phyloP scores from a whole-genome alignment of 2,329 filamentous ascomycete genomes.

The Raffaelea deltoideospora region DNA sequence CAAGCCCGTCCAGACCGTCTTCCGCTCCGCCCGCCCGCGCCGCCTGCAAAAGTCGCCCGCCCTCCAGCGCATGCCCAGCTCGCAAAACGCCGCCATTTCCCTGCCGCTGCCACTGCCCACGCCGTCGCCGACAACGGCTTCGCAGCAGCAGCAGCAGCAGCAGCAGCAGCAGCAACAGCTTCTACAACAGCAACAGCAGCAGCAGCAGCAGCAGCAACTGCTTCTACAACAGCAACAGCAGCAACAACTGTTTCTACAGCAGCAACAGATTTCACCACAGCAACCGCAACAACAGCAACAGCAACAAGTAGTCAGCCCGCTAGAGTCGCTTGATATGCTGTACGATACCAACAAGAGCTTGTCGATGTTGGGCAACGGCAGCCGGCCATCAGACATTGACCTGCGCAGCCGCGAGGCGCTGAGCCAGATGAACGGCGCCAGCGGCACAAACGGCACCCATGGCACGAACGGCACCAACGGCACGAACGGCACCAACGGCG shows the following conservation, averaged over 20 bases:
- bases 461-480: too few species aligned
- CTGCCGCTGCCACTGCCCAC: conserved; percentile 16
- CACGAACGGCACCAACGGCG: too few species aligned
- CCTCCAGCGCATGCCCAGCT: conserved; percentile 58
- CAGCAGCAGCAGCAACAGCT: conserved; percentile 5
- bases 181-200: conserved; percentile 3
- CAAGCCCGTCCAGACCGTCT: conserved; percentile 94
- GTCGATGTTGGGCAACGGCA: conserved; percentile 40
- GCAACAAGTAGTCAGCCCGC: conserved; percentile 20
- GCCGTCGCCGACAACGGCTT: conserved; percentile 8
- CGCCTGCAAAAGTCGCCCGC: conserved; percentile 72
- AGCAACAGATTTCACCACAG: conserved; percentile 1
- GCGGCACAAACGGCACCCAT: too few species aligned
- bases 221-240: conserved; percentile 3
- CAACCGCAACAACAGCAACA: neutral
- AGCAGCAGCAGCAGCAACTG: neutral
- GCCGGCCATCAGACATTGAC: conserved; percentile 35
- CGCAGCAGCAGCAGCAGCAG: conserved; percentile 5
- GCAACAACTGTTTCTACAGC: conserved; percentile 1
- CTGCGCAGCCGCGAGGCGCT: conserved; percentile 19
- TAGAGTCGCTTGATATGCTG: conserved; percentile 15
- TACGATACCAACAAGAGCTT: conserved; percentile 44
- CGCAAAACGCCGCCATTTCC: conserved; percentile 10
- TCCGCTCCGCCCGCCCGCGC: conserved; percentile 71
- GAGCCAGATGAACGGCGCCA: conserved; percentile 7